Percentiles rank a stretch among this genome's conserved stretches.
Evolutionary conservation across 2,329 filamentous ascomycete species (phyloP).

Genomic region (Microsporum canis): DNA sequence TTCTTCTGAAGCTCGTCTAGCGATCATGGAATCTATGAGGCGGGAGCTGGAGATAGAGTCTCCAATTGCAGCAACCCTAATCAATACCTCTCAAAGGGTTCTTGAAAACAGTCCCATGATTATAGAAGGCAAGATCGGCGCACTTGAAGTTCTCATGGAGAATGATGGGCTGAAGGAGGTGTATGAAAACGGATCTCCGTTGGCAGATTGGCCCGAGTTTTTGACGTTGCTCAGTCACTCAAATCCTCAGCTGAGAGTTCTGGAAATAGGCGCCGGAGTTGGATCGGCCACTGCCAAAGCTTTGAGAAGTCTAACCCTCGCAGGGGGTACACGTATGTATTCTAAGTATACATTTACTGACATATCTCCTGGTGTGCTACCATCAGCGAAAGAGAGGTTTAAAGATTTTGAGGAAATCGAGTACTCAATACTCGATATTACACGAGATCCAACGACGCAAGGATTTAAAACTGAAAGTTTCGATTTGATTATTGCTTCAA

Average conservation of each 20-base stretch:
- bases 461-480: background rate
- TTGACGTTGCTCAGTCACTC: background rate
- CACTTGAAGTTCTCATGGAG: background rate
- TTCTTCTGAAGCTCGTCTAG: background rate
- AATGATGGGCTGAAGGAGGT: background rate
- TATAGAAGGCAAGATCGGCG: background rate
- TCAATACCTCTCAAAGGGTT: background rate
- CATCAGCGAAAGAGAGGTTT: background rate
- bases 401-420: background rate
- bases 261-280: background rate
- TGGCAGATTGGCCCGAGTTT: background rate
- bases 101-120: background rate
- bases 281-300: background rate
- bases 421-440: conserved; percentile 1
- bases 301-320: background rate
- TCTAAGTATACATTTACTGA: conserved; percentile 11
- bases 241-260: background rate
- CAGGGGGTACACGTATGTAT: background rate
- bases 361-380: background rate
- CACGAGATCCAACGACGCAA: background rate
- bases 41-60: background rate
- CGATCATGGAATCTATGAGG: background rate
- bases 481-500: background rate
- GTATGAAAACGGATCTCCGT: background rate
- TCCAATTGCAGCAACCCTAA: background rate